Evolutionary conservation across 495 filamentous ascomycete species (phyloP), one percentile per base, ranked within the genome.

Genomic region (Annulohypoxylon stygium): DNA sequence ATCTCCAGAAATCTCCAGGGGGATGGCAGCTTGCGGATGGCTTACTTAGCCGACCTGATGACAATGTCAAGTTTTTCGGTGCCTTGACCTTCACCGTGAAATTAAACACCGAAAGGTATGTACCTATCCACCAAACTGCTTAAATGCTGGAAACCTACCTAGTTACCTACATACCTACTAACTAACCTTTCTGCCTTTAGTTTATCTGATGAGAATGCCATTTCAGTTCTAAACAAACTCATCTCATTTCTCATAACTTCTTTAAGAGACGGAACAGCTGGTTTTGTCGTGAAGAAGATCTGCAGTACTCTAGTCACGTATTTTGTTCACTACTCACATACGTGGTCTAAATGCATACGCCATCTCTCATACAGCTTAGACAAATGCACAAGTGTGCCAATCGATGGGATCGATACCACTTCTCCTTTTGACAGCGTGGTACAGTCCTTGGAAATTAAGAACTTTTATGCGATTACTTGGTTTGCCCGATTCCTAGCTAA

Each of bases 1-100:
- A 83, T 37, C 83, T 97, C 3, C 95, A 98, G 75, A 88, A 88
- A 71, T 91, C 92, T 5, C 84, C 90, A 0, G 83, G 93, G 75
- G 96, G 94, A 59, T 98, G 95, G 95, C 86, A 92, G 63, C 84
- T 98, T 14, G 94, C 93, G 8, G 88, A 94, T 75, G 86, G 86
- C 16, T 85, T 98, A 11, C 81, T 97, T 18, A 76, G 82, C 34
- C 88, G 86, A 68, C 82, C 86, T 2, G 88, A 90, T 73, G 86
- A 90, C 33, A 89, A 94, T 58, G 89, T 94, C 75, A 89, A 92
- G 45, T 99, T 98, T 83, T 97, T 94, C 78, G 96, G 92, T n/a
- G 96, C 95, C 34, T 85, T 97, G 68, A 98, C 95, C 0, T 93
- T 97, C 75, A 96, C 91, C 14, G 90, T 98, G 54, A 98, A 98